A percentile compares a stretch with the other conserved stretches of the same genome.
Conservation (phyloP, 352 stramenopile species). For the Phytophthora melonis region DNA sequence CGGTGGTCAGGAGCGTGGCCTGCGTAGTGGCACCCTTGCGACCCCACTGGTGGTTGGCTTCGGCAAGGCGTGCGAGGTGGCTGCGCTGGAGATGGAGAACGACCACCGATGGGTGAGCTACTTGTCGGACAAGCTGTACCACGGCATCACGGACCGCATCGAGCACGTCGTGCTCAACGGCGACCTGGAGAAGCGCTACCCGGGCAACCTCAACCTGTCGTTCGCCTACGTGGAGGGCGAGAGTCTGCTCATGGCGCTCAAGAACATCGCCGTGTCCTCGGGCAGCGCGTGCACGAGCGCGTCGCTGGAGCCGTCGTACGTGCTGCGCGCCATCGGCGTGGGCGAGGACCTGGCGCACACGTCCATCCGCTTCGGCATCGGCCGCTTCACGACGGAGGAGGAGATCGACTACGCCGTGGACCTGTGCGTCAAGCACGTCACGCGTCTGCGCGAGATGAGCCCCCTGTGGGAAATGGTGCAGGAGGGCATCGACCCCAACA, state of each 20-base stretch:
- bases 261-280: conserved; percentile 98
- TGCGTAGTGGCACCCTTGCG: conserved; percentile 93
- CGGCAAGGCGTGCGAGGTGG: conserved; percentile 94
- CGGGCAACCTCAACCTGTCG: conserved; percentile 98
- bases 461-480: conserved; percentile 99
- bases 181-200: conserved; percentile 93
- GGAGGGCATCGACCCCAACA: conserved; percentile 99
- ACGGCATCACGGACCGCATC: conserved; percentile 78
- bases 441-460: conserved; percentile 97
- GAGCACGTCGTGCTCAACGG: conserved; percentile 98
- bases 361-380: conserved; percentile 98
- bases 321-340: conserved; percentile 98
- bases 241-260: conserved; percentile 98
- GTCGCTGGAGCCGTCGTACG: conserved; percentile 98
- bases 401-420: conserved; percentile 98
- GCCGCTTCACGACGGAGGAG: conserved; percentile 98
- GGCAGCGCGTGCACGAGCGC: conserved; percentile 97
- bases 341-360: conserved; percentile 99
- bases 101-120: conserved; percentile 96
- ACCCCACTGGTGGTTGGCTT: conserved; percentile 88
- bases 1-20: conserved; percentile 97
- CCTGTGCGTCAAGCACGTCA: conserved; percentile 95
- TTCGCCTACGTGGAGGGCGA: conserved; percentile 99
- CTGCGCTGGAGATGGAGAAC: conserved; percentile 95
- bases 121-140: conserved; percentile 95